phyloP scores from a whole-genome alignment of 2,329 filamentous ascomycete genomes.

The Colletotrichum tamarilloi region DNA sequence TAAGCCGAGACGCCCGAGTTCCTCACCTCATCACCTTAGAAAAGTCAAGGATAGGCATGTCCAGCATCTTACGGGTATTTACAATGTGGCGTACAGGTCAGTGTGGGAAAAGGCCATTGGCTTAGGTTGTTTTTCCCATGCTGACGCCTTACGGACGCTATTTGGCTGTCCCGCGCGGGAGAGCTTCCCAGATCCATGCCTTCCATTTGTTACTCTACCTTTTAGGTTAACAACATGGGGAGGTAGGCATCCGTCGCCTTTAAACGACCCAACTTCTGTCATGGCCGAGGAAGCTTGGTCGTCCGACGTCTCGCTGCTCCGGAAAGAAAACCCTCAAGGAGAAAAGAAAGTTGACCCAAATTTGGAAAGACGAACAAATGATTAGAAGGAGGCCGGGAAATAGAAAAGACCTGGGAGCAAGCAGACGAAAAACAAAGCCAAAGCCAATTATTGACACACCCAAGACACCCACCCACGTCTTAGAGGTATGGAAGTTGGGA shows the following conservation, averaged over 20 bases:
- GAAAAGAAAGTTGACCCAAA: constrained; percentile 7
- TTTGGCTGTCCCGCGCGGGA: constrained; percentile 11
- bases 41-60: background rate
- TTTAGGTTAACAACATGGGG: too few relatives aligned
- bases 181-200: background rate
- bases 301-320: background rate
- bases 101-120: background rate
- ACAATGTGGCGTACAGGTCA: constrained; percentile 23
- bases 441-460: background rate
- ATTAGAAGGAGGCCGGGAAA: constrained; percentile 1
- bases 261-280: background rate
- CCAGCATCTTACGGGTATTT: background rate
- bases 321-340: background rate
- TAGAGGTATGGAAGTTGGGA: background rate
- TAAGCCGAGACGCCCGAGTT: background rate
- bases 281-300: background rate
- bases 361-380: background rate
- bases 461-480: background rate
- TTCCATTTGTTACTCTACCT: background rate
- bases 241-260: background rate
- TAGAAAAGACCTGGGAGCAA: background rate
- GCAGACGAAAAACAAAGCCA: constrained; percentile 13
- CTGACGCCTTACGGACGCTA: constrained; percentile 23
- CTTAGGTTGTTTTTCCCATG: background rate
- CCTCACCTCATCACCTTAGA: background rate